phyloP scores from a whole-genome alignment of 257 asterid genomes.

The Knoxia roxburghii region DNA sequence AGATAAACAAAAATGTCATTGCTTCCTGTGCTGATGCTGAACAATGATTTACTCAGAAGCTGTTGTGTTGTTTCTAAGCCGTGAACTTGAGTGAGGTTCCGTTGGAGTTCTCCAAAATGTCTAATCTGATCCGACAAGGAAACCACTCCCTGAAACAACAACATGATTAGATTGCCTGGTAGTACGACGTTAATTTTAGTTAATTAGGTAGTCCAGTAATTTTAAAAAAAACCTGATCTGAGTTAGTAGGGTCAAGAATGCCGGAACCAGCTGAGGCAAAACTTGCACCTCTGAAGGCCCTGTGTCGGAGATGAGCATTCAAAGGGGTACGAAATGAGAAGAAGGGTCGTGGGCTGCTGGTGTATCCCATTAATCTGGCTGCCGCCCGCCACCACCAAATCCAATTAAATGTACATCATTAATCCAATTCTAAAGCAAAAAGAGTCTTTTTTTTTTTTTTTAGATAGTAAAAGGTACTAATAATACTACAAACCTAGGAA shows the following conservation, averaged over 20 bases:
- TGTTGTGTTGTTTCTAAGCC: constrained; percentile 34
- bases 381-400: too few relatives aligned
- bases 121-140: constrained; percentile 54
- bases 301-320: constrained; percentile 28
- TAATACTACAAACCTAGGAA: constrained; percentile 25
- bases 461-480: too few relatives aligned
- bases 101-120: constrained; percentile 37
- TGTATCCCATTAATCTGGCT: constrained; percentile 60
- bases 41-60: constrained; percentile 38
- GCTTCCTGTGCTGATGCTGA: constrained; percentile 66
- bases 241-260: constrained; percentile 53
- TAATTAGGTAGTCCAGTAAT: too few relatives aligned
- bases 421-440: too few relatives aligned
- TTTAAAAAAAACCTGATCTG: too few relatives aligned
- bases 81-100: constrained; percentile 29
- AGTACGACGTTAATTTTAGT: too few relatives aligned
- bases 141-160: constrained; percentile 49
- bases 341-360: constrained; percentile 64
- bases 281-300: constrained; percentile 50
- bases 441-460: too few relatives aligned
- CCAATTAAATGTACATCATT: too few relatives aligned
- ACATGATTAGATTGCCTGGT: too few relatives aligned
- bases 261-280: constrained; percentile 80
- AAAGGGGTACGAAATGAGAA: constrained; percentile 35
- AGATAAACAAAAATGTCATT: constrained; percentile 66